Evolutionary conservation across 306 rosid genomes (phyloP).

Genomic region (Casuarina cunninghamiana): DNA sequence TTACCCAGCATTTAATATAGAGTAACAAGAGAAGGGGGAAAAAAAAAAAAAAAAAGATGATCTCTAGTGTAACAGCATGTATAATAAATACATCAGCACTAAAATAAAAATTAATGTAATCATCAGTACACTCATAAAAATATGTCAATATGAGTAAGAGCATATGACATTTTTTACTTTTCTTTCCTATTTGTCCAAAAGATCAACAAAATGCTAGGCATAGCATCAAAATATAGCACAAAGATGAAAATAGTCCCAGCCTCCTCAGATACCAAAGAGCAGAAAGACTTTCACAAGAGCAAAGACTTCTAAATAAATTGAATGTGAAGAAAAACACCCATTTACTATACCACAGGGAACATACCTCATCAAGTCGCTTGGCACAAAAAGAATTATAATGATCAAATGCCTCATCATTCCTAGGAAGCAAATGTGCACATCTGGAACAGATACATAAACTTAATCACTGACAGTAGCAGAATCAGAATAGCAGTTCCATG

Average conservation of each 20-base stretch:
- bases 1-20: not conserved
- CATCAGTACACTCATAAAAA: not conserved
- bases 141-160: not conserved
- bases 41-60: not conserved
- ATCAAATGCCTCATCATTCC: slow-evolving; percentile 86
- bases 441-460: slow-evolving; percentile 35
- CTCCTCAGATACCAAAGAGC: not conserved
- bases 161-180: not conserved
- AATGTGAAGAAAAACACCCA: slow-evolving; percentile 3
- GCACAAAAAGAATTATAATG: slow-evolving; percentile 72
- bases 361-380: slow-evolving; percentile 97
- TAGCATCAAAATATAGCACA: not conserved
- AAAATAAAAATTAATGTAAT: not conserved
- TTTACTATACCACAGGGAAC: slow-evolving; percentile 16
- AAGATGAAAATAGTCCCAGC: not conserved
- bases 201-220: not conserved
- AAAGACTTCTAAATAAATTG: not conserved
- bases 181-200: too few relatives aligned
- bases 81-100: not conserved
- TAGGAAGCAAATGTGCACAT: slow-evolving; percentile 87
- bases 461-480: not conserved
- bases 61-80: not conserved
- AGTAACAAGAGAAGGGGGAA: too few relatives aligned
- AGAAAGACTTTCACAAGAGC: not conserved
- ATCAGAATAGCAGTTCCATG: slow-evolving; percentile 2